phyloP scores from a whole-genome alignment of 129 eudicot genomes.

The Chrysanthemum lavandulifolium region DNA sequence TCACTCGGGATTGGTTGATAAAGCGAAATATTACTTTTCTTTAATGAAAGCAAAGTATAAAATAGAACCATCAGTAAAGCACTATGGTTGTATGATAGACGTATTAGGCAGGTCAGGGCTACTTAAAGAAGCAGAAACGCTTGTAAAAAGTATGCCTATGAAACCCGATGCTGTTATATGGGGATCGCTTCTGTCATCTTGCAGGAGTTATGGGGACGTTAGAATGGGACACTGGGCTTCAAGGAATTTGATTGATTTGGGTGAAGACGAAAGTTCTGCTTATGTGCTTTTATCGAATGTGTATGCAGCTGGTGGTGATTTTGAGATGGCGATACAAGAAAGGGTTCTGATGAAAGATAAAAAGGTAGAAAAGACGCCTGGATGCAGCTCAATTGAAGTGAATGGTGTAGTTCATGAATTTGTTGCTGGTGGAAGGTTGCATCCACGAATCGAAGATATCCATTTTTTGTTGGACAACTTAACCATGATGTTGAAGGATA shows the following conservation, averaged over 20 bases:
- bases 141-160: slow-evolving; percentile 62
- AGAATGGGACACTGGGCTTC: slow-evolving; percentile 56
- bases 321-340: slow-evolving; percentile 50
- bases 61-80: slow-evolving; percentile 55
- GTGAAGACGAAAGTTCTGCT: slow-evolving; percentile 39
- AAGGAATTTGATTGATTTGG: slow-evolving; percentile 39
- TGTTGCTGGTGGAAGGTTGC: slow-evolving; percentile 52
- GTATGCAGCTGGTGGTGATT: slow-evolving; percentile 57
- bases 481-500: slow-evolving; percentile 21
- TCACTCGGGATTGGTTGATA: slow-evolving; percentile 47
- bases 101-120: slow-evolving; percentile 54
- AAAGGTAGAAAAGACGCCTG: slow-evolving; percentile 47
- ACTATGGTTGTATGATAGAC: slow-evolving; percentile 76
- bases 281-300: slow-evolving; percentile 62
- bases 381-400: slow-evolving; percentile 65
- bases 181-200: slow-evolving; percentile 62
- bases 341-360: slow-evolving; percentile 54
- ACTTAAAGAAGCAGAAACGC: slow-evolving; percentile 49
- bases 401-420: slow-evolving; percentile 71
- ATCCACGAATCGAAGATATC: slow-evolving; percentile 34
- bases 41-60: slow-evolving; percentile 41
- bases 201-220: slow-evolving; percentile 44
- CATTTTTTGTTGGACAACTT: slow-evolving; percentile 25
- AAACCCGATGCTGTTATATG: slow-evolving; percentile 62
- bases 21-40: slow-evolving; percentile 46